phyloP scores from a whole-genome alignment of 805 yeast species.

The Zygotorulaspora florentina region DNA sequence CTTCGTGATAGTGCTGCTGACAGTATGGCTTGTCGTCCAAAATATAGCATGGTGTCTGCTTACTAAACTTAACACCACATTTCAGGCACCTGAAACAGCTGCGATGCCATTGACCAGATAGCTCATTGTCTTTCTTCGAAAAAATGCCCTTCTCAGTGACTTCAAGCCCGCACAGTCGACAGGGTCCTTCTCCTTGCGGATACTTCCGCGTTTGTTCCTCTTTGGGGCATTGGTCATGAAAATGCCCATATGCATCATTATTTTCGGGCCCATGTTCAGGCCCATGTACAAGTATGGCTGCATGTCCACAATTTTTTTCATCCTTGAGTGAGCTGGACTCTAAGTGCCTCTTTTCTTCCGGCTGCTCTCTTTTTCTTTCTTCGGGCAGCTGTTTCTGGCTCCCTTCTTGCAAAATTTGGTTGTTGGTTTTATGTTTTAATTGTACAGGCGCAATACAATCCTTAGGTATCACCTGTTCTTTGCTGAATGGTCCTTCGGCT shows the following conservation, averaged over 20 bases:
- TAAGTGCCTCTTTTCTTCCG: too few species aligned
- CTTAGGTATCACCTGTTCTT: neutral
- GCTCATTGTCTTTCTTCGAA: conserved; percentile 71
- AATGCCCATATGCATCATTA: neutral
- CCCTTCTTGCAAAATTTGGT: conserved; percentile 1
- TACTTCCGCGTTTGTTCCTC: conserved; percentile 19
- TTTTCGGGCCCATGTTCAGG: neutral
- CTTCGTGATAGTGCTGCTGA: conserved; percentile 64
- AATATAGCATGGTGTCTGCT: conserved; percentile 67
- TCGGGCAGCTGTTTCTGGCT: neutral
- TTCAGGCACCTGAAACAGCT: conserved; percentile 71
- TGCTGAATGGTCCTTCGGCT: neutral
- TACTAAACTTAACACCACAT: conserved; percentile 57
- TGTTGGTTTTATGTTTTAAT: conserved; percentile 5
- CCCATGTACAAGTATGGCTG: too few species aligned
- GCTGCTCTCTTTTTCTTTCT: too few species aligned
- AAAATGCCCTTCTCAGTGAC: conserved; percentile 65
- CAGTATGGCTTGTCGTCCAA: conserved; percentile 79
- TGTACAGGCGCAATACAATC: conserved; percentile 6
- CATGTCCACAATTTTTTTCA: too few species aligned
- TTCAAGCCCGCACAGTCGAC: conserved; percentile 63
- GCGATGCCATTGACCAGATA: conserved; percentile 93
- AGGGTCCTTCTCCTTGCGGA: conserved; percentile 71
- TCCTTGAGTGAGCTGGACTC: too few species aligned
- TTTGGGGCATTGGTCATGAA: neutral